Conservation (phyloP, 1,284 basidiomycete species). For the Apiotrichum veenhuisii region DNA sequence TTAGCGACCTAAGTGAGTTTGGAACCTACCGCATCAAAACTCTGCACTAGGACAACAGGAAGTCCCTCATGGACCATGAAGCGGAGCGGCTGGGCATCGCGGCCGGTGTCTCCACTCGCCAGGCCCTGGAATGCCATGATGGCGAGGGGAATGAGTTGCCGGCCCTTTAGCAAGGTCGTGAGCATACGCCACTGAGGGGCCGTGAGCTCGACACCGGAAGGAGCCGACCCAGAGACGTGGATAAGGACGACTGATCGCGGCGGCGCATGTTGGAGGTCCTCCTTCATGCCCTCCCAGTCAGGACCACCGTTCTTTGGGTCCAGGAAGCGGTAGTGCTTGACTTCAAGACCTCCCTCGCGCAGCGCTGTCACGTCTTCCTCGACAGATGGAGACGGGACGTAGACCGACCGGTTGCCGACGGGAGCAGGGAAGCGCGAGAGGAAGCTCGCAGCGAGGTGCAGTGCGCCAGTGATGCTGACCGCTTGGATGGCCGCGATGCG, state of each 20-base stretch:
- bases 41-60: constrained; percentile 46
- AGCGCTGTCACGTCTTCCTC: constrained; percentile 41
- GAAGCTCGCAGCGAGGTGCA: constrained; percentile 88
- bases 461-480: constrained; percentile 92
- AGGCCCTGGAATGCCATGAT: constrained; percentile 48
- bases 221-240: constrained; percentile 93
- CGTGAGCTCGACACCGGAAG: constrained; percentile 92
- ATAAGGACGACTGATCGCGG: constrained; percentile 75
- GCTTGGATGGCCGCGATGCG: constrained; percentile 64
- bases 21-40: constrained; percentile 44
- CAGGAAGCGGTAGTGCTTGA: constrained; percentile 61
- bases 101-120: constrained; percentile 40
- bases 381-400: constrained; percentile 37
- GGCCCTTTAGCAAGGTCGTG: constrained; percentile 39
- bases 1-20: background rate
- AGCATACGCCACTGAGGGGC: constrained; percentile 81
- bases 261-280: constrained; percentile 59
- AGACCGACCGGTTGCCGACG: constrained; percentile 24
- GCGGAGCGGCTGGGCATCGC: constrained; percentile 46
- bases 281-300: constrained; percentile 72
- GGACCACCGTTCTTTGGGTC: constrained; percentile 84
- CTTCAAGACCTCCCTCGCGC: constrained; percentile 42
- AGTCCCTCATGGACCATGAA: constrained; percentile 48
- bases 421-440: constrained; percentile 62
- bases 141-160: constrained; percentile 43